A percentile compares a stretch with the other conserved stretches of the same genome.
Evolutionary conservation across 495 filamentous ascomycete genomes (phyloP).

Genomic region (Tuber melanosporum): DNA sequence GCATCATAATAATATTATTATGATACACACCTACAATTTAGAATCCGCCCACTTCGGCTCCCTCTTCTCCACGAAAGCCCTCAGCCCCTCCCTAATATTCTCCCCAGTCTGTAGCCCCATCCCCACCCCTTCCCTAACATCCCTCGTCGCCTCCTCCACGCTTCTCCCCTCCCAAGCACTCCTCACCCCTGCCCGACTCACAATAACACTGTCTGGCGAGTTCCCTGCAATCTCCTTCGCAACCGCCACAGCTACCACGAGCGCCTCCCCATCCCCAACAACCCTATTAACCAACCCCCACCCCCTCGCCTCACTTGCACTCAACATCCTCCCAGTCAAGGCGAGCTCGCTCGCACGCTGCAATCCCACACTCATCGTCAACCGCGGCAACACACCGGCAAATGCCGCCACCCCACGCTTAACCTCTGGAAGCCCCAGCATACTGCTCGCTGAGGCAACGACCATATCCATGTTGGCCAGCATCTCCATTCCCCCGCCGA

Average conservation of each 20-base stretch:
- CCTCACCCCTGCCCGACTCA: constrained; percentile 59
- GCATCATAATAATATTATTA: too few relatives aligned
- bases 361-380: constrained; percentile 60
- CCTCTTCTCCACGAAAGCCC: constrained; percentile 74
- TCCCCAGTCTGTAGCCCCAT: constrained; percentile 55
- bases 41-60: constrained; percentile 63
- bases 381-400: constrained; percentile 63
- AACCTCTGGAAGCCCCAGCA: constrained; percentile 62
- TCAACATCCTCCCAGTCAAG: constrained; percentile 55
- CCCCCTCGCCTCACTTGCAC: constrained; percentile 53
- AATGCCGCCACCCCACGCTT: constrained; percentile 63
- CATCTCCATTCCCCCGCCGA: constrained; percentile 72
- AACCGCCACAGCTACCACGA: constrained; percentile 49
- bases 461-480: constrained; percentile 64
- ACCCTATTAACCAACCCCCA: constrained; percentile 72
- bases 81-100: constrained; percentile 72
- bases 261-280: constrained; percentile 47
- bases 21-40: constrained; percentile 53
- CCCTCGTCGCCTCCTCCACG: constrained; percentile 57
- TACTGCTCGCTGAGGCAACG: constrained; percentile 51
- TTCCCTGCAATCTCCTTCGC: constrained; percentile 52
- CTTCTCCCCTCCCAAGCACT: constrained; percentile 55
- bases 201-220: constrained; percentile 67
- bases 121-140: constrained; percentile 56
- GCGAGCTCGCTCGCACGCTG: constrained; percentile 68